These are phyloP conservation scores for Lentinula sp. DNA, from an alignment of 768 basidiomycete species.

Conservation along the genomic window DNA sequence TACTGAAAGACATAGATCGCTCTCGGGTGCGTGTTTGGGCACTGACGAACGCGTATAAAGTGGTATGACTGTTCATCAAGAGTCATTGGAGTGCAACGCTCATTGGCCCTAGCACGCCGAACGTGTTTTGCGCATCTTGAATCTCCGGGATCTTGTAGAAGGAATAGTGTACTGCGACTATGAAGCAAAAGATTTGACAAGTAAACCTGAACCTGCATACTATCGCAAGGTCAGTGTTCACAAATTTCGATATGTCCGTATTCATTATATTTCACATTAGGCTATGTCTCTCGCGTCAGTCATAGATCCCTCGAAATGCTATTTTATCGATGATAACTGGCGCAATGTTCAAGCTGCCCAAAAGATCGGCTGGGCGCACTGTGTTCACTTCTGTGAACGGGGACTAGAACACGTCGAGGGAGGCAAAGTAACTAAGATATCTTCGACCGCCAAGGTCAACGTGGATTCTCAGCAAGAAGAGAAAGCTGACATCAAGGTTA, in stretches of 20 bases:
- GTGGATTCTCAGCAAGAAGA: constrained; percentile 28
- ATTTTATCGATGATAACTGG: constrained; percentile 77
- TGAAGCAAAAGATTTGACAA: constrained; percentile 53
- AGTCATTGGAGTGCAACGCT: background rate
- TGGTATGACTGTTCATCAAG: constrained; percentile 33
- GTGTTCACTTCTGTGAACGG: constrained; percentile 73
- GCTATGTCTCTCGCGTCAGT: constrained; percentile 60
- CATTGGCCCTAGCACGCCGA: constrained; percentile 58
- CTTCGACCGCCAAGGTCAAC: constrained; percentile 10
- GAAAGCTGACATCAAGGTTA: constrained; percentile 39
- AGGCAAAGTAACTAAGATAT: constrained; percentile 46
- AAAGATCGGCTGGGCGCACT: constrained; percentile 62
- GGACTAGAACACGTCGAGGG: constrained; percentile 61
- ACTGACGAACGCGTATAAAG: constrained; percentile 77
- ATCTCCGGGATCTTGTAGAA: constrained; percentile 66
- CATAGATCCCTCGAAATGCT: constrained; percentile 62
- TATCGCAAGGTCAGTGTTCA: constrained; percentile 46
- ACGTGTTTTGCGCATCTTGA: constrained; percentile 71
- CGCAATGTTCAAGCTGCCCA: constrained; percentile 64
- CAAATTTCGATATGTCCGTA: background rate
- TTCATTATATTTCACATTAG: constrained; percentile 25
- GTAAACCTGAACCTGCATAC: constrained; percentile 76
- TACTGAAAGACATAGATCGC: constrained; percentile 76
- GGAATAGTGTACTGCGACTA: constrained; percentile 82
- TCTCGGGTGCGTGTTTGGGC: constrained; percentile 78